Evolutionary conservation across 495 filamentous ascomycete genomes (phyloP), one percentile per base, ranked within the genome.

Genomic region (Penicillium robsamsonii): DNA sequence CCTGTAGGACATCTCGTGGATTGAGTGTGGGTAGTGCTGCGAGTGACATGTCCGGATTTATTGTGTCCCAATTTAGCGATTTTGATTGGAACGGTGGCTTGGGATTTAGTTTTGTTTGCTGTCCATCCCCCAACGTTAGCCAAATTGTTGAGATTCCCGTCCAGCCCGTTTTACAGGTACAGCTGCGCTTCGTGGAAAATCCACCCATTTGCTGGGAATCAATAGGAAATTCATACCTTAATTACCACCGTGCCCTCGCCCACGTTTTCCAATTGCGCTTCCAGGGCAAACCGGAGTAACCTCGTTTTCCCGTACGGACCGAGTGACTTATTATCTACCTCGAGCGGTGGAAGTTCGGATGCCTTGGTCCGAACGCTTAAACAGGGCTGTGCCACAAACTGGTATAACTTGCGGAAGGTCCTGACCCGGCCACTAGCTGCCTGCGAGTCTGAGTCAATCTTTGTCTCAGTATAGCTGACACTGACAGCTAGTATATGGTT

Each of bases 221-320:
- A 41, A 46, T 25, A 13, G n/a, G 29, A 12, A 13, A 17, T 38
- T 43, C 66, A 43, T 55, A 78, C 76, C 68, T 74, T 72, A 7
- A 77, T 66, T 44, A 74, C 69, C 13, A 81, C 78, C 5, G 73
- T 52, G 13, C 71, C 66, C 66, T 81, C 69, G 57, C 89, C 88
- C 60, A 91, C 85, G 70, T 97, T 98, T 76, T 98, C 94, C 55
- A 98, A 65, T 72, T 98, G 94, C 35, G 92, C 95, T 69, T 98
- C 94, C 56, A 98, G 75, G 50, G 86, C 84, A 62, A 76, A 82
- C n/a, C 75, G 72, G 30, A 75, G 54, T 15, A 77, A 62, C 37
- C 70, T 67, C 1, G 71, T 67, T 58, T 78, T 81, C 44, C 68
- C 75, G 57, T 78, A 79, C 13, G 76, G 75, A 7, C 75, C 74